phyloP scores from a whole-genome alignment of 1,284 basidiomycete genomes.

The Irpex sp. region DNA sequence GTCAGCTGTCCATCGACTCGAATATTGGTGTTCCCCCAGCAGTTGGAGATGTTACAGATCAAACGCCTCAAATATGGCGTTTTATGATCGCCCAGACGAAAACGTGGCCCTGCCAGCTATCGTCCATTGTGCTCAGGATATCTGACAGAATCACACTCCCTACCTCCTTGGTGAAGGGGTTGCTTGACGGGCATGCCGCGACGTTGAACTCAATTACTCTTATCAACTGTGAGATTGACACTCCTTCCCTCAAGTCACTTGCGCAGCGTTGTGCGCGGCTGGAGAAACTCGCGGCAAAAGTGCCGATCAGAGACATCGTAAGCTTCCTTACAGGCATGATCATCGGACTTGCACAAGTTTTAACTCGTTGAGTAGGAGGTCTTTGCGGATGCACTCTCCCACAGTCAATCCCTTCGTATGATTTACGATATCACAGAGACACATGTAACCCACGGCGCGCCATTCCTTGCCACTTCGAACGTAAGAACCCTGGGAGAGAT shows the following conservation, averaged over 20 bases:
- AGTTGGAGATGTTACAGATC: slow-evolving; percentile 24
- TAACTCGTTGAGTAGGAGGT: slow-evolving; percentile 15
- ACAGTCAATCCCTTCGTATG: slow-evolving; percentile 39
- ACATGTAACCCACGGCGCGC: slow-evolving; percentile 42
- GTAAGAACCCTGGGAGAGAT: slow-evolving; percentile 40
- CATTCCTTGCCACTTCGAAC: slow-evolving; percentile 37
- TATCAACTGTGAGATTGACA: slow-evolving; percentile 40
- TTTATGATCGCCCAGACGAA: slow-evolving; percentile 33
- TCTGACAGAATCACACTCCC: slow-evolving; percentile 39
- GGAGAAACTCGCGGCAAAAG: slow-evolving; percentile 45
- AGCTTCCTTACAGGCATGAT: slow-evolving; percentile 16
- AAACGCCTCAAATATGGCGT: slow-evolving; percentile 33
- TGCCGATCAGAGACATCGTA: slow-evolving; percentile 52
- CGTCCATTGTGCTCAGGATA: slow-evolving; percentile 47
- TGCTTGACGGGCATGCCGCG: slow-evolving; percentile 40
- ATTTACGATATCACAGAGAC: slow-evolving; percentile 44
- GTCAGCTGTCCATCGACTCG: slow-evolving; percentile 52
- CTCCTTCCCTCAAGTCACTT: slow-evolving; percentile 37
- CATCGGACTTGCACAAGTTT: no score
- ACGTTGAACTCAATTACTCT: slow-evolving; percentile 45
- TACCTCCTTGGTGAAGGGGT: slow-evolving; percentile 36
- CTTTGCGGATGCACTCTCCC: slow-evolving; percentile 31
- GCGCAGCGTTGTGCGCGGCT: slow-evolving; percentile 41
- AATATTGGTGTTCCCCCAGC: slow-evolving; percentile 23
- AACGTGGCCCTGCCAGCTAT: slow-evolving; percentile 35